phyloP scores from a whole-genome alignment of 495 filamentous ascomycete species.

The Aspergillus saccharolyticus region DNA sequence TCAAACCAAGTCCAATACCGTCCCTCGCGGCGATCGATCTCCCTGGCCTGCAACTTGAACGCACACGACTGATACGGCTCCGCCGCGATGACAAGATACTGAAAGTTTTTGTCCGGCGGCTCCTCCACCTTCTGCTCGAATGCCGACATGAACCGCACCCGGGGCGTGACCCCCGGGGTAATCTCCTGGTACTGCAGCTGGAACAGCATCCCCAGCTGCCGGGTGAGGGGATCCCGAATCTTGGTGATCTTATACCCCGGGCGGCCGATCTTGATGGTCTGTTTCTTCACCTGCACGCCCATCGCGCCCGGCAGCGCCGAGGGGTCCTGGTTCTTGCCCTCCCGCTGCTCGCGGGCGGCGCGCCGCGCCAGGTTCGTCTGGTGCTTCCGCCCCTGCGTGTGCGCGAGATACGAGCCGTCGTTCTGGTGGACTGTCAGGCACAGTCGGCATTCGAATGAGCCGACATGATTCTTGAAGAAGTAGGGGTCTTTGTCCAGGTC shows the following conservation, averaged over 20 bases:
- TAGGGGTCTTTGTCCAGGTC: constrained; percentile 99
- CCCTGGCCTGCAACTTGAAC: constrained; percentile 92
- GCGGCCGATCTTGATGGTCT: constrained; percentile 94
- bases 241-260: constrained; percentile 99
- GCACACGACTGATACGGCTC: constrained; percentile 97
- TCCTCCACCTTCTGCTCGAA: constrained; percentile 96
- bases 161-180: constrained; percentile 63
- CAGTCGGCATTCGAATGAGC: constrained; percentile 95
- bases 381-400: constrained; percentile 98
- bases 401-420: constrained; percentile 97
- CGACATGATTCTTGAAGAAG: constrained; percentile 99
- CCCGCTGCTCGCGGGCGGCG: constrained; percentile 88
- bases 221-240: constrained; percentile 80
- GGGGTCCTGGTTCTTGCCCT: constrained; percentile 71
- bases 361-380: constrained; percentile 98
- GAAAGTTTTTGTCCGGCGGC: constrained; percentile 85
- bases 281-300: constrained; percentile 78
- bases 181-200: constrained; percentile 97
- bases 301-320: constrained; percentile 63
- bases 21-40: constrained; percentile 84
- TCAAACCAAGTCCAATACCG: constrained; percentile 94
- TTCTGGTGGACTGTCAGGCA: constrained; percentile 99
- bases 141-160: constrained; percentile 94
- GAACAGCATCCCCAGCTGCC: constrained; percentile 86
- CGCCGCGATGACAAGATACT: constrained; percentile 92